These are phyloP conservation scores for Schwanniomyces vanrijiae DNA, from an alignment of 805 yeast species.

Conservation along the genomic window DNA sequence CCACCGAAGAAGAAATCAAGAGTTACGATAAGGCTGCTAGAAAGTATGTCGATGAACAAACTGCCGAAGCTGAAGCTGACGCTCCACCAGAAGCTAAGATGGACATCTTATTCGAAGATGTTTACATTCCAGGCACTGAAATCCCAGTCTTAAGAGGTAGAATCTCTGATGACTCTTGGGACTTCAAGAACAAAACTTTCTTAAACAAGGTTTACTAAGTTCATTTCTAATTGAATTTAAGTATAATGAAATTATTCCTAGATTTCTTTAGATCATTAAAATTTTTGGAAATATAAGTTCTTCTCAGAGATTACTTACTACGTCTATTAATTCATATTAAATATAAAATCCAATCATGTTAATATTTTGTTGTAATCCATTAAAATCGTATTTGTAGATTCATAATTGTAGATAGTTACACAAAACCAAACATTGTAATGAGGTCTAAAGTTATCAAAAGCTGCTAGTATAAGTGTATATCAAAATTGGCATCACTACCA, in stretches of 20 bases:
- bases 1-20: conserved; percentile 94
- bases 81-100: conserved; percentile 95
- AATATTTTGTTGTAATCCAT: not conserved
- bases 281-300: not conserved
- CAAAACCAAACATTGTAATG: not conserved
- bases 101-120: conserved; percentile 94
- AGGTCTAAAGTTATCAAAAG: not conserved
- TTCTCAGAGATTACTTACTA: not conserved
- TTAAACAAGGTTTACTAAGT: conserved; percentile 45
- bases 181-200: conserved; percentile 55
- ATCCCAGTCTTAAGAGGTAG: conserved; percentile 93
- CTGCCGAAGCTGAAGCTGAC: conserved; percentile 87
- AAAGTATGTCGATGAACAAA: conserved; percentile 92
- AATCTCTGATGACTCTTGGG: conserved; percentile 94
- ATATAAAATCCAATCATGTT: not conserved
- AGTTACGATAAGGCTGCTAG: conserved; percentile 95
- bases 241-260: not conserved
- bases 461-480: not conserved
- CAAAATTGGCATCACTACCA: not conserved
- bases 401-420: not conserved
- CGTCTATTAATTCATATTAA: conserved; percentile 1
- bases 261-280: conserved; percentile 1
- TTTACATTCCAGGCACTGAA: conserved; percentile 93
- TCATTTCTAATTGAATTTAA: not conserved
- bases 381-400: too few species aligned